Evolutionary conservation across 345 rosid species (phyloP).

Genomic region (Hypericum perforatum): DNA sequence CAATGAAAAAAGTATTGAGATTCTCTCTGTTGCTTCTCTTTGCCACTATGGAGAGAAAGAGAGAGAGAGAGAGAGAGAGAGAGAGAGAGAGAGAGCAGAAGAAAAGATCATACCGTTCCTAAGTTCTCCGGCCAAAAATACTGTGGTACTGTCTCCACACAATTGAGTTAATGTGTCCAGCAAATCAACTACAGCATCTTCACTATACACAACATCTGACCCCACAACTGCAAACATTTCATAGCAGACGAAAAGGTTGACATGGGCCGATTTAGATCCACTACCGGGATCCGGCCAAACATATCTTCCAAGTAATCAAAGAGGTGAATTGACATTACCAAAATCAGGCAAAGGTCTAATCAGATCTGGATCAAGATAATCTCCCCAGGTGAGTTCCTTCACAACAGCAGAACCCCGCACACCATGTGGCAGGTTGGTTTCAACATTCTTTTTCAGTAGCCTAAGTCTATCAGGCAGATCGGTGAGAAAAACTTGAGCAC

Average conservation of each 20-base stretch:
- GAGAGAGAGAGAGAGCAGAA: background rate
- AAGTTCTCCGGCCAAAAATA: conserved; percentile 69
- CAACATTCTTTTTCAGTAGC: conserved; percentile 63
- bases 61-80: background rate
- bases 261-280: background rate
- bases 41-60: too few relatives aligned
- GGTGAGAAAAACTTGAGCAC: conserved; percentile 66
- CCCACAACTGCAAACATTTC: conserved; percentile 44
- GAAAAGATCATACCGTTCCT: conserved; percentile 46
- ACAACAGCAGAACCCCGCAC: conserved; percentile 56
- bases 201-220: conserved; percentile 85
- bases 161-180: conserved; percentile 57
- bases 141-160: conserved; percentile 58
- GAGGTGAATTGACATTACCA: conserved; percentile 27
- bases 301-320: conserved; percentile 1
- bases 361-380: conserved; percentile 47
- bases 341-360: conserved; percentile 66
- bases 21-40: background rate
- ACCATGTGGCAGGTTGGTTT: conserved; percentile 42
- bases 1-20: background rate
- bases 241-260: background rate
- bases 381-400: conserved; percentile 74
- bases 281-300: background rate
- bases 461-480: conserved; percentile 84
- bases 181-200: conserved; percentile 72